These are phyloP conservation scores for Cicer bijugum DNA, from an alignment of 306 rosid genomes.

Conservation along the genomic window DNA sequence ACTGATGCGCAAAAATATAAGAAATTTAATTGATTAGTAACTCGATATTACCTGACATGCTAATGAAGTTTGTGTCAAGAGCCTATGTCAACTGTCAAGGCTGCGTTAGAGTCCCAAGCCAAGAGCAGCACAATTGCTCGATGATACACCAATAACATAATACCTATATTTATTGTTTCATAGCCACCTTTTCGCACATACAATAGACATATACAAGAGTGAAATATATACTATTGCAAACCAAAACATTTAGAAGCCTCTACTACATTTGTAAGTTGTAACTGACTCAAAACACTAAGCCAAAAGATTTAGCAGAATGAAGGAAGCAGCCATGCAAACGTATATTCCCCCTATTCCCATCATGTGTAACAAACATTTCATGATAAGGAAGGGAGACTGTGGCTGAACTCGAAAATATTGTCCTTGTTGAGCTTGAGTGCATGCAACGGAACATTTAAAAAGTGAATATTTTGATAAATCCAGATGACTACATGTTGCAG, in stretches of 20 bases:
- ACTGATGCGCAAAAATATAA: background rate
- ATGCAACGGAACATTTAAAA: conserved; percentile 12
- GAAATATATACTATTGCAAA: conserved; percentile 16
- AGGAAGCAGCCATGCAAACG: conserved; percentile 30
- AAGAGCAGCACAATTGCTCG: background rate
- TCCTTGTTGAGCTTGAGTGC: conserved; percentile 35
- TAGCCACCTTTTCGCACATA: conserved; percentile 14
- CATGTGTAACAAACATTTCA: conserved; percentile 19
- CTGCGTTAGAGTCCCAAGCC: background rate
- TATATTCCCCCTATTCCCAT: conserved; percentile 10
- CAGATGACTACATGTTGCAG: conserved; percentile 35
- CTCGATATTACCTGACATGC: conserved; percentile 16
- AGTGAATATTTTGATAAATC: conserved; percentile 31
- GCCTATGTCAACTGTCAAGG: background rate
- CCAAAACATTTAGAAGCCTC: conserved; percentile 31
- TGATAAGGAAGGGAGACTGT: conserved; percentile 37
- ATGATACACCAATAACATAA: conserved; percentile 17
- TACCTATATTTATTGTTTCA: conserved; percentile 7
- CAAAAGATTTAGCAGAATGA: conserved; percentile 22
- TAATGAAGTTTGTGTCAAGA: conserved; percentile 26
- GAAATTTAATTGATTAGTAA: background rate
- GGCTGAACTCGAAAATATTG: conserved; percentile 38
- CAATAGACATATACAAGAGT: background rate
- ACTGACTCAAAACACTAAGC: conserved; percentile 21
- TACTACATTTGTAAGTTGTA: conserved; percentile 2